phyloP scores from a whole-genome alignment of 306 rosid genomes.

The Pueraria montana region DNA sequence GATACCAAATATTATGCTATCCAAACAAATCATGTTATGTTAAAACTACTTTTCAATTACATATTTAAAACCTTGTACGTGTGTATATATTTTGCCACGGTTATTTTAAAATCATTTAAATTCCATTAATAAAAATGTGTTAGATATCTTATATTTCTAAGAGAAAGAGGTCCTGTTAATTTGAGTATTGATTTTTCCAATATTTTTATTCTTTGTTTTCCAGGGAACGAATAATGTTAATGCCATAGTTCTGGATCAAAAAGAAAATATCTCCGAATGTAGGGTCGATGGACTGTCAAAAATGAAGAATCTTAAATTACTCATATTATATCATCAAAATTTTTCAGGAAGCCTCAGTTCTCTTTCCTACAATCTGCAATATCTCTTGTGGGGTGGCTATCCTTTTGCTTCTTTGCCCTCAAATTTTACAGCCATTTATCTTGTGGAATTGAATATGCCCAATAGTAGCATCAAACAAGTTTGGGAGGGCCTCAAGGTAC shows the following conservation, averaged over 20 bases:
- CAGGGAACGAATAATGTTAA: slow-evolving; percentile 35
- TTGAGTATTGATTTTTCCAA: neutral
- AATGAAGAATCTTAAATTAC: slow-evolving; percentile 31
- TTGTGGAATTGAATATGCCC: slow-evolving; percentile 39
- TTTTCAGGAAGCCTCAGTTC: neutral
- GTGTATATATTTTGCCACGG: neutral
- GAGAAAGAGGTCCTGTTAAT: too few species aligned
- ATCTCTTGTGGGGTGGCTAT: slow-evolving; percentile 41
- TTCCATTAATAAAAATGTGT: neutral
- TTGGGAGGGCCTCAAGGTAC: slow-evolving; percentile 47
- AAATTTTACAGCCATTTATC: slow-evolving; percentile 4
- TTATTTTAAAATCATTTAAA: neutral
- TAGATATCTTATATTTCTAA: neutral
- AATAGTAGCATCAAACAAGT: neutral
- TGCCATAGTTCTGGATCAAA: slow-evolving; percentile 33
- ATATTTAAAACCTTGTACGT: too few species aligned
- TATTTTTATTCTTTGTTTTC: neutral
- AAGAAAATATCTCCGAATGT: neutral
- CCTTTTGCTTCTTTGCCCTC: slow-evolving; percentile 46
- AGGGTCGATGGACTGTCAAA: slow-evolving; percentile 29
- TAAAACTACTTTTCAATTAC: neutral
- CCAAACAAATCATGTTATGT: too few species aligned
- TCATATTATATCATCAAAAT: neutral
- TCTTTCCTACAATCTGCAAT: slow-evolving; percentile 26
- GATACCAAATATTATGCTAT: neutral